A percentile compares a stretch with the other conserved stretches of the same genome.
These are phyloP conservation scores for Dipsacomyces acuminosporus DNA, from an alignment of 371 early-diverging fungal genomes.

Conservation along the genomic window DNA sequence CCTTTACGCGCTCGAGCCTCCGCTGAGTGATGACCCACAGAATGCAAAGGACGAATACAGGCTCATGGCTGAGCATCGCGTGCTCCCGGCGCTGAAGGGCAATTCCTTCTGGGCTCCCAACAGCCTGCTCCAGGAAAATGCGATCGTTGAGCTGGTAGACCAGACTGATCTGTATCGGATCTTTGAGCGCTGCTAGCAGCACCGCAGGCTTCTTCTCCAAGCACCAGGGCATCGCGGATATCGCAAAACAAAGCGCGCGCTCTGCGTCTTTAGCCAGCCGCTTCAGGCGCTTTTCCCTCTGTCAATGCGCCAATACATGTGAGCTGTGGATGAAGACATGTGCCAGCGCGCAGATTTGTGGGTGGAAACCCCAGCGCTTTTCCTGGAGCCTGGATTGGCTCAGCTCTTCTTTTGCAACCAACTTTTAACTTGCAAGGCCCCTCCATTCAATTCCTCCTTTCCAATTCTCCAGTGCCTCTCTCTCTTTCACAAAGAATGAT, in stretches of 20 bases:
- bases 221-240: too few relatives aligned
- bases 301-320: background rate
- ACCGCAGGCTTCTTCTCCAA: too few relatives aligned
- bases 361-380: background rate
- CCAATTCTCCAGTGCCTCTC: background rate
- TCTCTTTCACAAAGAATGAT: slow-evolving; percentile 17
- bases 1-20: slow-evolving; percentile 75
- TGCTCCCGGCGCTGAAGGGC: slow-evolving; percentile 72
- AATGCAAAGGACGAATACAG: slow-evolving; percentile 49
- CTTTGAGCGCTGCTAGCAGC: slow-evolving; percentile 77
- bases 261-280: background rate
- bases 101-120: slow-evolving; percentile 59
- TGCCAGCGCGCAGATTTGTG: background rate
- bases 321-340: background rate
- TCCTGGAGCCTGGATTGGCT: too few relatives aligned
- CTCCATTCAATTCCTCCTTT: background rate
- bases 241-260: too few relatives aligned
- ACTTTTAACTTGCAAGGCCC: too few relatives aligned
- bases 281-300: background rate
- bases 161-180: slow-evolving; percentile 87
- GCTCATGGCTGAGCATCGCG: slow-evolving; percentile 63
- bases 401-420: too few relatives aligned
- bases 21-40: slow-evolving; percentile 32
- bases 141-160: slow-evolving; percentile 68
- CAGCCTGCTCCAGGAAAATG: slow-evolving; percentile 51